Evolutionary conservation across 345 rosid species (phyloP).

Genomic region (Arabidopsis arenosa): DNA sequence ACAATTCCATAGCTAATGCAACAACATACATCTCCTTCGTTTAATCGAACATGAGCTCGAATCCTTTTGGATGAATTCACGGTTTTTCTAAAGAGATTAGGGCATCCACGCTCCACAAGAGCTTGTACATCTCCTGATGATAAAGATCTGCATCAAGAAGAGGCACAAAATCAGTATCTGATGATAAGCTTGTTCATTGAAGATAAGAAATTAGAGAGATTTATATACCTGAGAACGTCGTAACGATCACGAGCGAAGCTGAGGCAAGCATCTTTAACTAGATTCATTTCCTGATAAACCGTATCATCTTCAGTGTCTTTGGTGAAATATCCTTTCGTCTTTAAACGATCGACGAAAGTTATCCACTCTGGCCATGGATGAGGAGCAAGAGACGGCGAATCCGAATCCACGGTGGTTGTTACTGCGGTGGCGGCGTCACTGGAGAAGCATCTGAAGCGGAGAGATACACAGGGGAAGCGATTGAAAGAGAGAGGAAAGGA

Average conservation of each 20-base stretch:
- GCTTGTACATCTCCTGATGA: slow-evolving; percentile 61
- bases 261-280: slow-evolving; percentile 76
- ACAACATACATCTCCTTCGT: slow-evolving; percentile 86
- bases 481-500: slow-evolving; percentile 36
- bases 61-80: slow-evolving; percentile 91
- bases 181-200: neutral
- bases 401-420: slow-evolving; percentile 12
- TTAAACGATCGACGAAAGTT: slow-evolving; percentile 71
- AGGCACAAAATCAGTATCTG: neutral
- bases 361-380: slow-evolving; percentile 98
- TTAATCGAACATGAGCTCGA: slow-evolving; percentile 63
- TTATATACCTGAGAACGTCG: slow-evolving; percentile 68
- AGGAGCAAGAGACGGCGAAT: slow-evolving; percentile 25
- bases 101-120: slow-evolving; percentile 82
- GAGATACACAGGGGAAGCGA: slow-evolving; percentile 34
- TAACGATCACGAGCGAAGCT: slow-evolving; percentile 90
- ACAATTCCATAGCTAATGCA: slow-evolving; percentile 1
- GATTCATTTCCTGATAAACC: slow-evolving; percentile 59
- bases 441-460: slow-evolving; percentile 44
- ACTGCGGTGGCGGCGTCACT: slow-evolving; percentile 41
- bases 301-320: slow-evolving; percentile 37
- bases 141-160: slow-evolving; percentile 61
- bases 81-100: slow-evolving; percentile 73
- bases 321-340: slow-evolving; percentile 66
- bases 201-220: neutral